phyloP scores from a whole-genome alignment of 2,329 filamentous ascomycete genomes.

The Sporothrix brasiliensis region DNA sequence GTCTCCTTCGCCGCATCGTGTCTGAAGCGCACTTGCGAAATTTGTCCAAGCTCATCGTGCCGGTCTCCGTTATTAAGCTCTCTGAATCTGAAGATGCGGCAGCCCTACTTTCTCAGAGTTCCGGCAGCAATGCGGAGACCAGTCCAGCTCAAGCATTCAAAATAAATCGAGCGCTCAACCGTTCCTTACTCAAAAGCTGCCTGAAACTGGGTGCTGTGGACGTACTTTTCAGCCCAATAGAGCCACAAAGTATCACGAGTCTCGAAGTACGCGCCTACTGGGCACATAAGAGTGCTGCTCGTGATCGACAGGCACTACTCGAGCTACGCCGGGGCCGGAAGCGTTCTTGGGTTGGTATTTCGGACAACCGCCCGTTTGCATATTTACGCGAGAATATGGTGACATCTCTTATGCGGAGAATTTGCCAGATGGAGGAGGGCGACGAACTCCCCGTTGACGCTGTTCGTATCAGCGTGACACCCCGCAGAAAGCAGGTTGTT shows the following conservation, averaged over 20 bases:
- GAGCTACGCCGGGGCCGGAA: conserved; percentile 76
- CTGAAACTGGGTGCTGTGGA: conserved; percentile 86
- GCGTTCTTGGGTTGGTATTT: conserved; percentile 87
- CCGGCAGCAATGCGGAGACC: background rate
- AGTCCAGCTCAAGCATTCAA: conserved; percentile 1
- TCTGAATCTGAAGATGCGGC: conserved; percentile 37
- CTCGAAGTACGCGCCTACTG: conserved; percentile 83
- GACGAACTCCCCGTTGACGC: conserved; percentile 65
- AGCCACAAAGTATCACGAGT: conserved; percentile 71
- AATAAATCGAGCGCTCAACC: conserved; percentile 43
- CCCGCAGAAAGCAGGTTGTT: conserved; percentile 67
- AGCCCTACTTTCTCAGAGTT: background rate
- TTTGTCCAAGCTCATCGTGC: conserved; percentile 59
- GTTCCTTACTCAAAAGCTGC: conserved; percentile 65
- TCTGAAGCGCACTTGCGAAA: conserved; percentile 61
- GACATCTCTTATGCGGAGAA: conserved; percentile 83
- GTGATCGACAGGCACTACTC: conserved; percentile 71
- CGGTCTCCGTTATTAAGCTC: conserved; percentile 57
- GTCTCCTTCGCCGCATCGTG: conserved; percentile 59
- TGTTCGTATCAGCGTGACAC: conserved; percentile 68
- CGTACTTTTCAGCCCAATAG: conserved; percentile 78
- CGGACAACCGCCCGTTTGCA: conserved; percentile 82
- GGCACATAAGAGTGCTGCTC: conserved; percentile 73
- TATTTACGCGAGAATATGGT: conserved; percentile 94
- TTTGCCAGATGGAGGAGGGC: conserved; percentile 67